A percentile compares a stretch with the other conserved stretches of the same genome.
phyloP scores from a whole-genome alignment of 2,329 filamentous ascomycete species.

The Penicillium nordicum region DNA sequence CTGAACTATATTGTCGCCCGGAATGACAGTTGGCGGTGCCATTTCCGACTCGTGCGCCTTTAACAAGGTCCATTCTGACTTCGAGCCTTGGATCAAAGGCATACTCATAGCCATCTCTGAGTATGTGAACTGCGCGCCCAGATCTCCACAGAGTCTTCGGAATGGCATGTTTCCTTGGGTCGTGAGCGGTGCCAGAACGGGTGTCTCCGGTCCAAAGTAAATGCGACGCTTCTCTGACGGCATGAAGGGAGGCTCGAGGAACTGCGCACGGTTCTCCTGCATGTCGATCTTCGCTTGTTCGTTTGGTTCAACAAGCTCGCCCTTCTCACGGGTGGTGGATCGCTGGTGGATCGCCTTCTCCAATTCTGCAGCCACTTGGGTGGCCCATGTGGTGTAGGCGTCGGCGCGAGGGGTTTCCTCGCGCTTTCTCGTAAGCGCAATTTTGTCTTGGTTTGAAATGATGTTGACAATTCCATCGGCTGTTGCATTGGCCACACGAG shows the following conservation, averaged over 20 bases:
- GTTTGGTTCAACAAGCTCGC: slow-evolving; percentile 1
- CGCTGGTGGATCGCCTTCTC: slow-evolving; percentile 51
- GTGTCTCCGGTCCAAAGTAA: slow-evolving; percentile 93
- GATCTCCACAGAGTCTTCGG: slow-evolving; percentile 79
- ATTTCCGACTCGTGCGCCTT: slow-evolving; percentile 86
- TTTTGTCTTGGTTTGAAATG: slow-evolving; percentile 66
- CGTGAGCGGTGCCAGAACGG: slow-evolving; percentile 87
- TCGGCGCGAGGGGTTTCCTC: slow-evolving; percentile 70
- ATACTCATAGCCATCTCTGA: slow-evolving; percentile 97
- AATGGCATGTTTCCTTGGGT: slow-evolving; percentile 97
- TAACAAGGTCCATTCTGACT: slow-evolving; percentile 90
- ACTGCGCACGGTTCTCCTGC: slow-evolving; percentile 72
- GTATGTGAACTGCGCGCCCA: slow-evolving; percentile 91
- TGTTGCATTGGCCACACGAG: slow-evolving; percentile 29
- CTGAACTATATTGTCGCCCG: slow-evolving; percentile 56
- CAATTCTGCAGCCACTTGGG: slow-evolving; percentile 55
- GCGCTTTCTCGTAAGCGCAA: slow-evolving; percentile 70
- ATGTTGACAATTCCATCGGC: slow-evolving; percentile 71
- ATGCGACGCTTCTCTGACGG: slow-evolving; percentile 90
- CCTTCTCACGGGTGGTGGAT: slow-evolving; percentile 21
- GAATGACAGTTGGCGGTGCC: slow-evolving; percentile 64
- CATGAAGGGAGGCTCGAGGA: slow-evolving; percentile 79
- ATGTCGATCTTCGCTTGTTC: slow-evolving; percentile 6
- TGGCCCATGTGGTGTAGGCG: slow-evolving; percentile 72
- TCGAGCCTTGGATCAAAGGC: slow-evolving; percentile 83